Conservation (phyloP, 768 basidiomycete genomes). For the Russula sp. region DNA sequence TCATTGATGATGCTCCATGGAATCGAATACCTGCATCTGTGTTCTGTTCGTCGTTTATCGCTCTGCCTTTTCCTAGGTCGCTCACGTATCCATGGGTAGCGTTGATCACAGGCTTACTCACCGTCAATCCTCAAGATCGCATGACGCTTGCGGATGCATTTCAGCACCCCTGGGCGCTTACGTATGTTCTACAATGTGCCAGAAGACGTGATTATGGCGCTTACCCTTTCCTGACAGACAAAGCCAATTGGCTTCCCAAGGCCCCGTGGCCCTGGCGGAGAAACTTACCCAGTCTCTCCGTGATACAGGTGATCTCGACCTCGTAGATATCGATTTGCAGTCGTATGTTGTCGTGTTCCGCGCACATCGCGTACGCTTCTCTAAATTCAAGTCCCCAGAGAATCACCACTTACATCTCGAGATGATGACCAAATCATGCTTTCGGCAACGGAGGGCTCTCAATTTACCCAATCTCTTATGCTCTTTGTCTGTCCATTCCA, state of each 20-base stretch:
- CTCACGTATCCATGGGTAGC: constrained; percentile 39
- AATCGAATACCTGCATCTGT: constrained; percentile 43
- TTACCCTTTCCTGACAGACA: constrained; percentile 36
- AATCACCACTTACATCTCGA: constrained; percentile 32
- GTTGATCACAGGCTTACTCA: constrained; percentile 66
- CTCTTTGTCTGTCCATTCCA: constrained; percentile 61
- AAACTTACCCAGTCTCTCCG: constrained; percentile 63
- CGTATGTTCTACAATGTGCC: constrained; percentile 32
- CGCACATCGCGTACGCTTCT: neutral
- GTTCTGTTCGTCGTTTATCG: constrained; percentile 51
- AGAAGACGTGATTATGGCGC: neutral
- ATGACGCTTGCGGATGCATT: constrained; percentile 53
- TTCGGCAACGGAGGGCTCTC: constrained; percentile 47
- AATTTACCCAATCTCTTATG: constrained; percentile 75
- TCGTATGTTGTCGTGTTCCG: constrained; percentile 27
- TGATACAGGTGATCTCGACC: constrained; percentile 63
- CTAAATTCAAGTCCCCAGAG: constrained; percentile 14
- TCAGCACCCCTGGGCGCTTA: constrained; percentile 66
- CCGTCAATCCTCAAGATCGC: constrained; percentile 59
- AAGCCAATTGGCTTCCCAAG: constrained; percentile 56
- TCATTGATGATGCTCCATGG: constrained; percentile 79
- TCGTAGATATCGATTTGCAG: constrained; percentile 52
- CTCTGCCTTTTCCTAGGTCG: neutral
- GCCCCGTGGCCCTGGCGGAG: constrained; percentile 51
- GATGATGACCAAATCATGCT: constrained; percentile 60